Base-by-base conservation (phyloP, 768 basidiomycete genomes). In the Mycena indigotica region DNA sequence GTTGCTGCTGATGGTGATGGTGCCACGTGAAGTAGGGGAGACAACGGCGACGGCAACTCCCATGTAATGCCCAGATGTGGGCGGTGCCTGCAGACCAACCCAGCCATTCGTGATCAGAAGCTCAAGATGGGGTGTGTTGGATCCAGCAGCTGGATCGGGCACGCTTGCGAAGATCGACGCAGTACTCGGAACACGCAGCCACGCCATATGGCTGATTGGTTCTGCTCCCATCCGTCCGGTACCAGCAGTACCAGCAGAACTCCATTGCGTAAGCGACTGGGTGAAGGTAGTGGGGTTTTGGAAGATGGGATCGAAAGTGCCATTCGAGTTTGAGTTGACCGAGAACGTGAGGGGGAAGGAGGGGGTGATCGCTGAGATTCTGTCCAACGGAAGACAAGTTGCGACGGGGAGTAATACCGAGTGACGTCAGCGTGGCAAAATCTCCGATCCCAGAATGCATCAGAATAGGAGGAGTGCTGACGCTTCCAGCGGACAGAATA, bases 291-390 rank as follows among this genome's bases (percentile, higher is more conserved):
- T 10, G 12, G 46, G 4, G 46, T 28, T 48, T 28, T 48, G 46
- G 46, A 25, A 48, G 46, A 48, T 48, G 28, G 66, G 39, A 39
- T 69, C 70, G 66, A 81, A 80, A 57, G 72, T 65, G 28, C 67
- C 73, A 24, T 74, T 75, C n/a, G n/a, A n/a, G 52, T 70, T 76
- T 55, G 67, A 62, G 30, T 70, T 65, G 32, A 65, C 67, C 8
- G 53, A 24, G 57, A 57, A 70, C 10, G 28, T 21, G 25, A 55
- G 16, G 0, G 40, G n/a, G 15, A 62, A 2, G 12, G n/a, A 60
- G 10, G 4, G 64, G 39, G n/a, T 70, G 69, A 29, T 70, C 69
- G 5, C 39, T 60, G 16, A 69, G 45, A 35, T 70, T 68, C 21
- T 56, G 24, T 3, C 69, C 69, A 15, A 70, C 69, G 17, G 39